Percentiles rank a stretch among this genome's conserved stretches.
phyloP scores from a whole-genome alignment of 805 yeast genomes.

The Hanseniaspora guilliermondii region DNA sequence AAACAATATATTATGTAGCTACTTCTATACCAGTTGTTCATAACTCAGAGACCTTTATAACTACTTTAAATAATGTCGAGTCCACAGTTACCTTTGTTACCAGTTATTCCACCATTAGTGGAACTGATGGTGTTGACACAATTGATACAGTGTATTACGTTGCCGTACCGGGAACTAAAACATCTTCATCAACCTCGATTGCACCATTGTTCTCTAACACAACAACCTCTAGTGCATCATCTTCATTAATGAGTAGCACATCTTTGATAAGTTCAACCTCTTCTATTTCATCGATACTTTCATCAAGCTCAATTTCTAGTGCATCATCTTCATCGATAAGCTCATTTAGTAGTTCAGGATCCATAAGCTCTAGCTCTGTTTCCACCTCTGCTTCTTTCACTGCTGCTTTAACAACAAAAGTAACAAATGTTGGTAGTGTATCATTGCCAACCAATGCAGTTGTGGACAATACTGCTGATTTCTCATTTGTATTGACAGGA shows the following conservation, averaged over 20 bases:
- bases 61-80: background rate
- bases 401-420: background rate
- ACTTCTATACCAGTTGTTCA: background rate
- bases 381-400: background rate
- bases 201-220: background rate
- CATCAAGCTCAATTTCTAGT: background rate
- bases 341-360: background rate
- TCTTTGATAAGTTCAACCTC: background rate
- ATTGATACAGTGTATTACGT: constrained; percentile 7
- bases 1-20: background rate
- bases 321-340: background rate
- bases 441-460: background rate
- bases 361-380: background rate
- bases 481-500: background rate
- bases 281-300: background rate
- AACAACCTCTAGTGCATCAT: background rate
- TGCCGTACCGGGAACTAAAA: background rate
- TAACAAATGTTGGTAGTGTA: background rate
- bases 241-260: background rate
- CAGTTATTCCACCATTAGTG: constrained; percentile 1
- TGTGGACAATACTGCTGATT: background rate
- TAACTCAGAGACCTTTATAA: background rate
- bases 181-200: background rate
- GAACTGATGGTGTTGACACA: constrained; percentile 9
- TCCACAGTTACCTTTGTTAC: constrained; percentile 7